Conservation (phyloP, 2,329 filamentous ascomycete species). For the Ophiostoma quercus region DNA sequence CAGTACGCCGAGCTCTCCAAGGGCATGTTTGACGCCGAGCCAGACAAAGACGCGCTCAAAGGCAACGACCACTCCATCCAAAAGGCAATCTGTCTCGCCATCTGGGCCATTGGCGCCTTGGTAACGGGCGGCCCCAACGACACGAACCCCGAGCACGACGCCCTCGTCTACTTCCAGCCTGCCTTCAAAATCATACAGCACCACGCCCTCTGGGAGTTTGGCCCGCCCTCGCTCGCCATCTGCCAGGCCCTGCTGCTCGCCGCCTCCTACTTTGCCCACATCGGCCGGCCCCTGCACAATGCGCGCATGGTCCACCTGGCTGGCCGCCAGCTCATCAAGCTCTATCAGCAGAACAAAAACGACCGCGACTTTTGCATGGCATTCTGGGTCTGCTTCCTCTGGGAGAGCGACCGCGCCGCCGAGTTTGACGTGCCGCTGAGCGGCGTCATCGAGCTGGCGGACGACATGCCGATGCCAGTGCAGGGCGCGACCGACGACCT, state of each 20-base stretch:
- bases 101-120: conserved; percentile 35
- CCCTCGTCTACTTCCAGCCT: conserved; percentile 32
- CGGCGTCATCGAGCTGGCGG: conserved; percentile 37
- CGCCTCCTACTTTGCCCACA: conserved; percentile 37
- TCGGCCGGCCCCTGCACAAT: conserved; percentile 37
- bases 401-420: conserved; percentile 57
- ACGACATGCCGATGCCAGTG: conserved; percentile 36
- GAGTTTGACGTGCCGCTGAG: conserved; percentile 47
- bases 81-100: conserved; percentile 36
- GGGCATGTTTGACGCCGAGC: conserved; percentile 28
- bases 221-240: conserved; percentile 28
- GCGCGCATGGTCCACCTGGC: conserved; percentile 36
- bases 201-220: conserved; percentile 35
- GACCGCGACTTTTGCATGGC: conserved; percentile 36
- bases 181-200: conserved; percentile 36
- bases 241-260: conserved; percentile 38
- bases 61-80: conserved; percentile 29
- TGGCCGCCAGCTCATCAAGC: conserved; percentile 32
- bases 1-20: conserved; percentile 33
- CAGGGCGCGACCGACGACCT: conserved; percentile 34
- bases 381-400: background rate
- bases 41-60: too few relatives aligned
- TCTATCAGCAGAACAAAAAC: conserved; percentile 10
- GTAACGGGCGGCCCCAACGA: background rate
- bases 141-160: background rate